phyloP scores from a whole-genome alignment of 768 basidiomycete genomes.

The Rossbeevera mucosa region DNA sequence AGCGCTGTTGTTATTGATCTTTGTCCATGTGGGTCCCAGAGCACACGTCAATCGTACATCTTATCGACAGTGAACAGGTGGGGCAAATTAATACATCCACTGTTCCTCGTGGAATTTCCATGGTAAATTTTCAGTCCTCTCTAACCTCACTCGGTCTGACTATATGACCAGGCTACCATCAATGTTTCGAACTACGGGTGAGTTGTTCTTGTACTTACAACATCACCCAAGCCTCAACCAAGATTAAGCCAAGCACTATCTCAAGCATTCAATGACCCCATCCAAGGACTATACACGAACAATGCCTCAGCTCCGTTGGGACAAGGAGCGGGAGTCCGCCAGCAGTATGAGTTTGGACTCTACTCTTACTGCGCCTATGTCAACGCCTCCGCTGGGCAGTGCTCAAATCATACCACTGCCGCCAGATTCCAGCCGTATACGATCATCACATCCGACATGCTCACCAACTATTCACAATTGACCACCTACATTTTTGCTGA shows the following conservation, averaged over 20 bases:
- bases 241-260: conserved; percentile 45
- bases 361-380: conserved; percentile 78
- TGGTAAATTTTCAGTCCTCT: conserved; percentile 45
- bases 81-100: conserved; percentile 77
- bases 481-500: conserved; percentile 49
- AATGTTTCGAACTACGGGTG: conserved; percentile 72
- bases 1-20: conserved; percentile 61
- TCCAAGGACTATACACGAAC: conserved; percentile 59
- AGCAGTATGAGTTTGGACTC: conserved; percentile 73
- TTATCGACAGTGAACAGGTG: conserved; percentile 43
- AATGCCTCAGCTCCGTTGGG: conserved; percentile 62
- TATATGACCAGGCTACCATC: conserved; percentile 49
- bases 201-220: conserved; percentile 16
- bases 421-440: conserved; percentile 61
- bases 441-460: conserved; percentile 64
- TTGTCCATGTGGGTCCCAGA: conserved; percentile 62
- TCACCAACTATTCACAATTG: conserved; percentile 52
- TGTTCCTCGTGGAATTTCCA: conserved; percentile 65
- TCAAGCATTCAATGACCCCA: conserved; percentile 50
- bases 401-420: conserved; percentile 58
- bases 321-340: conserved; percentile 54
- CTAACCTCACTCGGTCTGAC: conserved; percentile 12
- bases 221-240: not conserved
- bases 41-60: conserved; percentile 17
- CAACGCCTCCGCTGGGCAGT: conserved; percentile 53